Evolutionary conservation across 306 rosid species (phyloP).

Genomic region (Cucumis cinereus): DNA sequence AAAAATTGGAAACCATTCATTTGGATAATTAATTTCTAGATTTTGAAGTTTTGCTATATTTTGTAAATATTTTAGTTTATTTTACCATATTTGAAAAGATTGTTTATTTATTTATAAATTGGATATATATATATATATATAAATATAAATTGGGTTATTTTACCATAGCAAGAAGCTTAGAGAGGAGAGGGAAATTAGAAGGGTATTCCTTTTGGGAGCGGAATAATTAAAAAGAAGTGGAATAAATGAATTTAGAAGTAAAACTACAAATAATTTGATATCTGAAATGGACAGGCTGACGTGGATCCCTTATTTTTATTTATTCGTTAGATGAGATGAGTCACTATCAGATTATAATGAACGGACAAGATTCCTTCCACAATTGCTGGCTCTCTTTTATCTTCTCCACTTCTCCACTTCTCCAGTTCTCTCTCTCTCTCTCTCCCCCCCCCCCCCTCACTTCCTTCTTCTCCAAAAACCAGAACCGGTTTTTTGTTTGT

Average conservation of each 20-base stretch:
- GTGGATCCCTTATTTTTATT: constrained; percentile 5
- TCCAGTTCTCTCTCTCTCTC: too few species aligned
- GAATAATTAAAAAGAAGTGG: not conserved
- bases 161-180: too few species aligned
- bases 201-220: not conserved
- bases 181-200: not conserved
- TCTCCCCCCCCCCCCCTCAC: not conserved
- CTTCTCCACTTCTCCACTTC: constrained; percentile 15
- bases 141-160: too few species aligned
- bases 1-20: too few species aligned
- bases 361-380: constrained; percentile 50
- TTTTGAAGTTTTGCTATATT: too few species aligned
- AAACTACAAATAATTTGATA: not conserved
- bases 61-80: too few species aligned
- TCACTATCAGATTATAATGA: constrained; percentile 6
- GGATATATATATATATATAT: too few species aligned
- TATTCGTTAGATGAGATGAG: not conserved
- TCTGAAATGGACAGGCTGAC: constrained; percentile 4
- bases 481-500: not conserved
- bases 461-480: not conserved
- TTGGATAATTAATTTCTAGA: too few species aligned
- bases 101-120: too few species aligned
- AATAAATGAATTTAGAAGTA: not conserved
- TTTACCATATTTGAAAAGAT: too few species aligned
- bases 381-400: constrained; percentile 36